phyloP scores from a whole-genome alignment of 331 rosid genomes.

The Cucumis variabilis region DNA sequence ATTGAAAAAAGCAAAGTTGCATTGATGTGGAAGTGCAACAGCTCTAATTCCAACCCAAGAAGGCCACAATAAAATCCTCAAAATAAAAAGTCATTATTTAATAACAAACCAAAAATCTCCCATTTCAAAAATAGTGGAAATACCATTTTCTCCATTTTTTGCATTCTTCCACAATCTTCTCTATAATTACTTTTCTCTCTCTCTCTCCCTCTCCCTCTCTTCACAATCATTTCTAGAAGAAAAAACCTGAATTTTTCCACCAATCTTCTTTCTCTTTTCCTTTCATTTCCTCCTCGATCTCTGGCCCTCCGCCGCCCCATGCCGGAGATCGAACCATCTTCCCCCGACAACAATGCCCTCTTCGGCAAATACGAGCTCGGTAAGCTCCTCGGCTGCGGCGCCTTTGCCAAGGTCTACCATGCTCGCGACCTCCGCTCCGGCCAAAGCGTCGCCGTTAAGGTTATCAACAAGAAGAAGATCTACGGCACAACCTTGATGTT shows the following conservation, averaged over 20 bases:
- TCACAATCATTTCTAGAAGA: background rate
- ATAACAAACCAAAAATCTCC: background rate
- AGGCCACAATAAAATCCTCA: background rate
- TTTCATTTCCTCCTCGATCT: conserved; percentile 48
- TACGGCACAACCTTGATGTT: conserved; percentile 47
- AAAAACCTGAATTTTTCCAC: background rate
- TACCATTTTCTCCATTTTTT: background rate
- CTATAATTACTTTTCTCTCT: background rate
- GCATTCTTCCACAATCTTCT: background rate
- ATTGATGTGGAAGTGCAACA: background rate
- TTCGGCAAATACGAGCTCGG: conserved; percentile 87
- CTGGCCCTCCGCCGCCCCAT: conserved; percentile 46
- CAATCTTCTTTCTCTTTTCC: background rate
- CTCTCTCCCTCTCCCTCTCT: background rate
- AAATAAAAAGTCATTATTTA: background rate
- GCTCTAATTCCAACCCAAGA: background rate
- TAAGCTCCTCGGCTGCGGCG: conserved; percentile 76
- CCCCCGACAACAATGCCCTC: conserved; percentile 44
- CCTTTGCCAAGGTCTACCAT: conserved; percentile 82
- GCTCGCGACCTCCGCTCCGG: conserved; percentile 68
- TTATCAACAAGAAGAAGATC: conserved; percentile 76
- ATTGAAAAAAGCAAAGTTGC: too few species aligned
- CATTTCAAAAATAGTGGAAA: background rate
- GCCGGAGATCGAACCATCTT: conserved; percentile 66
- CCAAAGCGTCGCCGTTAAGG: conserved; percentile 76